Evolutionary conservation across 2,329 filamentous ascomycete species (phyloP), one percentile per base, ranked within the genome.

Genomic region (Tolypocladium inflatum): DNA sequence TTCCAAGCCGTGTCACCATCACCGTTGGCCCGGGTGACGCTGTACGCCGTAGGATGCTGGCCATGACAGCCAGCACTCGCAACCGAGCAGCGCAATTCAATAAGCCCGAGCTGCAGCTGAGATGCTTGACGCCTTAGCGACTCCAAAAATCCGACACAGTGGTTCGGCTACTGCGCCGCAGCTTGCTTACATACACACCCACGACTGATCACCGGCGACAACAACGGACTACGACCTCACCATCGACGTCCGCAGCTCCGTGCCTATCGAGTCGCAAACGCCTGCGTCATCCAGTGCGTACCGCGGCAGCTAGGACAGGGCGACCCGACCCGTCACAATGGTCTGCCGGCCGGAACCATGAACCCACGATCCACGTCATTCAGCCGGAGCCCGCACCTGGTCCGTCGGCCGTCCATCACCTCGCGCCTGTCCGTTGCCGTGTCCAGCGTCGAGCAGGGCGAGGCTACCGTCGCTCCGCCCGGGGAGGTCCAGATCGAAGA

Each of bases 401-500:
- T 63, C 67, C 76, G 76, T 60, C 78, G 82, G 67, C 74, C 81
- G 48, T 86, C 85, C 61, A 77, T 87, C 70, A 78, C 75, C 70
- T 85, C 84, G 63, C 81, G 89, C 60, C 77, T 90, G 55, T 86
- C 86, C 51, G 87, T 86, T 60, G 83, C 84, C 41, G 78, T 89
- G 58, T 88, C 86, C 57, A 82, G 75, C 61, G 80, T 78, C 60
- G 87, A 91, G 71, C 80, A 79, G 62, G 86, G 84, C 61, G 81
- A 86, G 60, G 75, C 78, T 60, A 74, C 75, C 60, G 75, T 75
- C 60, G 76, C 78, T 41, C 72, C 70, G 13, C 78, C 78, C 35
- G 84, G 80, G 57, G 84, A 89, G 67, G 83, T 87, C 61, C 84
- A 87, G 62, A 90, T 96, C 64, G 89, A 91, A 61, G 92, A 97